Percentiles rank a stretch among this genome's conserved stretches.
Evolutionary conservation across 2,329 filamentous ascomycete species (phyloP).

Genomic region (Aspergillus proliferans): DNA sequence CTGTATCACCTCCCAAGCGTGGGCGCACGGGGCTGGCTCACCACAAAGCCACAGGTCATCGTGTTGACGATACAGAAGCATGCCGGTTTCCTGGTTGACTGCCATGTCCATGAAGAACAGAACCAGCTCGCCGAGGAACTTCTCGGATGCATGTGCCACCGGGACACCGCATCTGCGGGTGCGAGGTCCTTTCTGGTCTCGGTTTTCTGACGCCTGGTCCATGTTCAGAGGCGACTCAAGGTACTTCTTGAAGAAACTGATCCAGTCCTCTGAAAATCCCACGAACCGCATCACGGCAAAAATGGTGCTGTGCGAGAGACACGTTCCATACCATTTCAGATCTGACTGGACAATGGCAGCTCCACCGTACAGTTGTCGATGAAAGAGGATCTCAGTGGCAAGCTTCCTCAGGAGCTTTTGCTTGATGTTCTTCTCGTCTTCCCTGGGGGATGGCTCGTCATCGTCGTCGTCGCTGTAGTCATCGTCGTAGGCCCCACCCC

Average conservation of each 20-base stretch:
- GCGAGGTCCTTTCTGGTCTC: conserved; percentile 25
- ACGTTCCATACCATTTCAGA: conserved; percentile 39
- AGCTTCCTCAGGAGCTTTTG: background rate
- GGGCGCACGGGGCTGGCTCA: conserved; percentile 33
- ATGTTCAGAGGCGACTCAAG: conserved; percentile 42
- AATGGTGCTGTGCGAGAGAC: conserved; percentile 42
- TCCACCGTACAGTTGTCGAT: conserved; percentile 27
- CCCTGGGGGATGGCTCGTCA: background rate
- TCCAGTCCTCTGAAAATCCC: conserved; percentile 39
- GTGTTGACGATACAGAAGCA: conserved; percentile 42
- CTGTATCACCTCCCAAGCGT: conserved; percentile 41
- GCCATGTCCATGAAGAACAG: conserved; percentile 44
- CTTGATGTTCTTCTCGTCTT: background rate
- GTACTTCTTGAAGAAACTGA: conserved; percentile 42
- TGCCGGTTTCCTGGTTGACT: conserved; percentile 39
- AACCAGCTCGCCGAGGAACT: conserved; percentile 44
- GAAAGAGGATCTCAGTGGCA: conserved; percentile 14
- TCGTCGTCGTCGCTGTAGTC: background rate
- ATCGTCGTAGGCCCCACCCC: background rate
- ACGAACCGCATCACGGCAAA: conserved; percentile 40
- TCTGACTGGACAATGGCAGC: conserved; percentile 39
- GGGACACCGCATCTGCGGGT: conserved; percentile 41
- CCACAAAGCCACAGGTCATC: conserved; percentile 48
- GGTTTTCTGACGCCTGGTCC: conserved; percentile 24
- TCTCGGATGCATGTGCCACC: conserved; percentile 42